Evolutionary conservation across 2,329 filamentous ascomycete genomes (phyloP), one percentile per base, ranked within the genome.

Genomic region (Fusarium illudens): DNA sequence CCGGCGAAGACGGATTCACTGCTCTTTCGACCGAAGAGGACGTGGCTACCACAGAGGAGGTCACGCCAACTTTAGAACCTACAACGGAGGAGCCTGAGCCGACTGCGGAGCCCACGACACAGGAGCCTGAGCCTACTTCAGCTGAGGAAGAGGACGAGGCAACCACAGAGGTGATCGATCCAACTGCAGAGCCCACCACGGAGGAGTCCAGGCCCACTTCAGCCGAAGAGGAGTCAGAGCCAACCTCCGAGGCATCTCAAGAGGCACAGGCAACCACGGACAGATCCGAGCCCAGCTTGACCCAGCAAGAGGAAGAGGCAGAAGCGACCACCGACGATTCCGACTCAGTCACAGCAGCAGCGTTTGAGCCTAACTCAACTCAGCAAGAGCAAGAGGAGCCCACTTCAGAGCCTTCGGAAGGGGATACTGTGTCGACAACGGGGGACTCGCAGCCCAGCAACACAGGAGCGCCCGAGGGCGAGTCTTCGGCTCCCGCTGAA

Each of bases 1-100:
- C 71, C 13, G 75, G 73, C 49, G 44, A 58, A 9, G 58, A 58
- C 2, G 59, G 44, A 6, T 77, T 76, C 52, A 65, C 58, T 20
- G 52, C 67, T 7, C 49, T 76, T 15, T 42, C 60, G 25, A 32
- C 55, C 12, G 54, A 54, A 12, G 62, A 67, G 11, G 44, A 66
- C 11, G 25, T 58, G 7, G 19, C 39, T n/a, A 44, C 39, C 39
- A 44, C 39, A 27, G 39, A 27, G 22, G 25, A 11, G 25, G n/a
- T 44, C 39, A 15, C n/a, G 6, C 39, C 39, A 44, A 44, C 39
- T n/a, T 20, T 20, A 44, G 22, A 13, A 25, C 4, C 15, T 3
- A 66, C 57, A 10, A 62, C 58, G 10, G 52, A 59, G 3, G 17
- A 34, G 8, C 33, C 60, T 6, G 37, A 55, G 49, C 51, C 56